Percentiles rank a stretch among this genome's conserved stretches.
These are phyloP conservation scores for Rhododendron williamsianum DNA, from an alignment of 148 eudicot genomes.

Conservation along the genomic window DNA sequence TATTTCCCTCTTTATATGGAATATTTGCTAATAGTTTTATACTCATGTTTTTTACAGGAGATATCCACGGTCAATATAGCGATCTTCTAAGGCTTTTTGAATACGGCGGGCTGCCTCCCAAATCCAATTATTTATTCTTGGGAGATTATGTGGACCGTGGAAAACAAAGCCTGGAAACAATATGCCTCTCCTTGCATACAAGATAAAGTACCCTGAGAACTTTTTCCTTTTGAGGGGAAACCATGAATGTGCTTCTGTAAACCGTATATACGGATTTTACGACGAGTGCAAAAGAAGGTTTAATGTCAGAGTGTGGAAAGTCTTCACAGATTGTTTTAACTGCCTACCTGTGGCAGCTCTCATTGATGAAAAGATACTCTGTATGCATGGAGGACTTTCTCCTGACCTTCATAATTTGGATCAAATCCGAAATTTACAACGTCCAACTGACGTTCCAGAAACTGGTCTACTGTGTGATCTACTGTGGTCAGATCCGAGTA, in stretches of 20 bases:
- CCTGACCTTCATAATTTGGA: conserved; percentile 41
- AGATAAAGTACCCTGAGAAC: conserved; percentile 44
- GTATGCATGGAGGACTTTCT: conserved; percentile 57
- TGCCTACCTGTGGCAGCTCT: conserved; percentile 50
- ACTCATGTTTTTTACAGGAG: conserved; percentile 21
- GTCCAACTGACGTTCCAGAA: conserved; percentile 48
- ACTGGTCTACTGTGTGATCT: conserved; percentile 39
- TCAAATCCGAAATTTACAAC: conserved; percentile 38
- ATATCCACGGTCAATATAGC: conserved; percentile 50
- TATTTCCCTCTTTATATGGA: not conserved
- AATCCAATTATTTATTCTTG: conserved; percentile 42
- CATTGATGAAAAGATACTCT: conserved; percentile 45
- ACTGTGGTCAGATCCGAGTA: conserved; percentile 49
- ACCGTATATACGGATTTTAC: conserved; percentile 46
- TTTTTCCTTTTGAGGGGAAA: conserved; percentile 45
- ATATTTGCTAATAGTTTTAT: not conserved
- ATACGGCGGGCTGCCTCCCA: conserved; percentile 46
- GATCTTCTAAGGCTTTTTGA: conserved; percentile 51
- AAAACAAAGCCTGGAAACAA: conserved; percentile 49
- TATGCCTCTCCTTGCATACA: conserved; percentile 47
- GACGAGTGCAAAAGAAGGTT: conserved; percentile 49
- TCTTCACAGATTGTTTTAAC: conserved; percentile 45
- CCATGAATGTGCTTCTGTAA: conserved; percentile 54
- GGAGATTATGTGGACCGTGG: conserved; percentile 57
- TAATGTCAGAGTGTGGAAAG: conserved; percentile 40